Evolutionary conservation across 176 grass and related monocot species (phyloP), one percentile per base, ranked within the genome.

Genomic region (Aegilops sharonensis): DNA sequence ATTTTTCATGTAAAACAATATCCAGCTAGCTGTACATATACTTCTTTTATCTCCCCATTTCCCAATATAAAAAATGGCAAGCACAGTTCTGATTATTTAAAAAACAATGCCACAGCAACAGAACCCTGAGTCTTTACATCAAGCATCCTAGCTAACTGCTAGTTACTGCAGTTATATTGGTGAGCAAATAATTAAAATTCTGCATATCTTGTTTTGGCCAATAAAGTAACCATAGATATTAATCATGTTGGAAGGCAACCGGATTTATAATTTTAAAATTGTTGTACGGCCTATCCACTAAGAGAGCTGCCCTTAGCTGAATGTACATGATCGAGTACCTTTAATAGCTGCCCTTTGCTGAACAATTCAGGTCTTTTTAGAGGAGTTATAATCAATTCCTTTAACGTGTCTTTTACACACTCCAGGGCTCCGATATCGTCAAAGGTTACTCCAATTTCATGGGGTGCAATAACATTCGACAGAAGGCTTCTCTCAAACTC

Each of bases 341-440:
- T 98, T 42, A 77, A 91, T 50, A 98, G 90, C 61, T 85, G 89
- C 24, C 93, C 89, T 87, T 86, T 91, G 56, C 82, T 80, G 85
- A 89, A 98, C 32, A 98, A 81, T 82, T 93, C 95, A 48, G 92
- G 89, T 60, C 93, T 95, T 82, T 87, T 93, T 48, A 98, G 83
- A 90, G 95, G 95, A 80, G 93, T 72, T 85, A 95, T 93, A 85
- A 95, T 88, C 66, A 95, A 86, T 81, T 98, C 89, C 43, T 87
- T 87, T 54, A 95, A 84, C 21, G 85, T 90, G 13, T 74, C 77
- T 86, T 95, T 98, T 13, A 98, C 89, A 83, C 89, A 87, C 47
- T 98, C 93, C 66, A 98, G 90, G 13, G 95, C 95, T 72, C 93
- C 95, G 79, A 98, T 93, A 66, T 98, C 87, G 37, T 91, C 85